Evolutionary conservation across 2,329 filamentous ascomycete species (phyloP).

Genomic region (Beauveria asiatica): DNA sequence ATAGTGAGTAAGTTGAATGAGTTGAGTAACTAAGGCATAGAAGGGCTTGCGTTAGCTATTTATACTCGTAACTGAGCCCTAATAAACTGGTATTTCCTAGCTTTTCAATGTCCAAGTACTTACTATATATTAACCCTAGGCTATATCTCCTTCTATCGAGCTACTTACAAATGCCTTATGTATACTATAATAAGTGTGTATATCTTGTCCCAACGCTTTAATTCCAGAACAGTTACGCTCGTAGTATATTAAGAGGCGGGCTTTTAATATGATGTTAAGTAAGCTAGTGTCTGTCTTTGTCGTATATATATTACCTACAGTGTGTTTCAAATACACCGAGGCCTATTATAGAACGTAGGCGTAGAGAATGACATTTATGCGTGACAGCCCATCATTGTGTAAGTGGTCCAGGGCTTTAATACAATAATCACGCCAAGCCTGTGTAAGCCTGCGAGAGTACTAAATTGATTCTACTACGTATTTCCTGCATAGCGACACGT

Average conservation of each 20-base stretch:
- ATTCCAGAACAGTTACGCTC: background rate
- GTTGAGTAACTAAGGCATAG: background rate
- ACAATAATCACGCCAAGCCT: background rate
- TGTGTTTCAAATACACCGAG: background rate
- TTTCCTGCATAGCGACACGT: background rate
- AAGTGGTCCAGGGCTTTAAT: background rate
- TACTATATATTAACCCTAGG: background rate
- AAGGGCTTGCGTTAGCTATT: background rate
- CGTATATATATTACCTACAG: background rate
- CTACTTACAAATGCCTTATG: background rate
- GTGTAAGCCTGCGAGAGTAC: too few species aligned
- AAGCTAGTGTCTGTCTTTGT: background rate
- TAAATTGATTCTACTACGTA: background rate
- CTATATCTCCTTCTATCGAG: background rate
- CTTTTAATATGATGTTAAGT: background rate
- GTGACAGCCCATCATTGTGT: background rate
- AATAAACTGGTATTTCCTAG: background rate
- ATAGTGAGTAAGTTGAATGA: background rate
- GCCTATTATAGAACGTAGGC: background rate
- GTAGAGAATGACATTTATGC: background rate
- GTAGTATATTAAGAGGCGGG: background rate
- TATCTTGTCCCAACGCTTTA: background rate
- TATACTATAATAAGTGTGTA: background rate
- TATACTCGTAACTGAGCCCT: background rate
- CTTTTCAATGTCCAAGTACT: background rate